Evolutionary conservation across 495 filamentous ascomycete genomes (phyloP).

Genomic region (Xylaria grammica): DNA sequence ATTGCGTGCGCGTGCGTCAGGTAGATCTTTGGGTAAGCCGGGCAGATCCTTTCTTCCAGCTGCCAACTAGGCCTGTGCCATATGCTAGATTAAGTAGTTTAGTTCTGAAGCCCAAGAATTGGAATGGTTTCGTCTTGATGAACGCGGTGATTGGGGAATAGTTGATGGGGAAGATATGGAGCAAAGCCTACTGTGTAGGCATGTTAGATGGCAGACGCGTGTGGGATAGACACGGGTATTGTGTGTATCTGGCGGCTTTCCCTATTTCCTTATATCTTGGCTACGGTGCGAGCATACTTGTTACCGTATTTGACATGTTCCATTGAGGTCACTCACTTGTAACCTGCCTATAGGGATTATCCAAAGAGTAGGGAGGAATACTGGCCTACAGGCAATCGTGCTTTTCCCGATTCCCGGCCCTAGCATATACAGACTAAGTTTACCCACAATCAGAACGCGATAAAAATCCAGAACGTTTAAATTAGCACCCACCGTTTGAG

Average conservation of each 20-base stretch:
- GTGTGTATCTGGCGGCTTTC: background rate
- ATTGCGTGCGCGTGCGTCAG: background rate
- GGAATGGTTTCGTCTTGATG: background rate
- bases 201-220: too few relatives aligned
- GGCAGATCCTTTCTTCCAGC: background rate
- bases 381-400: background rate
- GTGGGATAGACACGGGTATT: background rate
- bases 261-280: too few relatives aligned
- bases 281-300: background rate
- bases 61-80: slow-evolving; percentile 1
- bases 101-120: background rate
- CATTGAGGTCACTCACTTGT: slow-evolving; percentile 17
- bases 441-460: background rate
- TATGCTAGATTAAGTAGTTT: background rate
- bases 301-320: background rate
- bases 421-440: background rate
- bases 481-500: background rate
- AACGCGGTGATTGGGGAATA: background rate
- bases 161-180: too few relatives aligned
- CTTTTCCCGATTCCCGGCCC: background rate
- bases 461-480: background rate
- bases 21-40: slow-evolving; percentile 10
- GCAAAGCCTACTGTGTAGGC: too few relatives aligned
- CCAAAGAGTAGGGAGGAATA: background rate
- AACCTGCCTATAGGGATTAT: background rate